Base-by-base conservation (phyloP, 495 filamentous ascomycete genomes). In the Aspergillus affinis region DNA sequence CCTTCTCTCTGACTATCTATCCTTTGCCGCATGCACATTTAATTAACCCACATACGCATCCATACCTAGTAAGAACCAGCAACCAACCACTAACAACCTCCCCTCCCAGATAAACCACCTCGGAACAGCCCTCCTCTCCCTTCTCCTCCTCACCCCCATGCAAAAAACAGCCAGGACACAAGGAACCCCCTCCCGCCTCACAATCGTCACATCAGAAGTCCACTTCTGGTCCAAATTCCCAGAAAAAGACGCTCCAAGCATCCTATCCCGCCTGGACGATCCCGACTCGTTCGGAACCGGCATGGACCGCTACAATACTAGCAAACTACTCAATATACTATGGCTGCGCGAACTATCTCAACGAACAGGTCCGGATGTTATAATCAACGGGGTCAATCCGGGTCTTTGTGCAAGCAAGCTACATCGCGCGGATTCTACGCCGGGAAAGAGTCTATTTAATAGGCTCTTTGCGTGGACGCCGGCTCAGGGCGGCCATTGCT, bases 211-310 rank as follows among this genome's bases (percentile, higher is more conserved):
- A 2, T 58, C 55, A 3, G 55, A 58, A 23, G 47, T 58, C 1
- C 55, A 58, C 27, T 58, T 58, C 55, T 58, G 55, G 55, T 29
- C 26, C n/a, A 36, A 52, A 30, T 53, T 59, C 57, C 51, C 23
- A 0, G 50, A 54, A 19, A 54, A 54, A 17, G 30, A 47, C 15
- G 48, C 55, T 8, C 29, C 55, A 3, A 41, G 51, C 27, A 58
- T 18, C 0, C 47, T 58, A 0, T 9, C 55, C 8, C 55, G 55
- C 15, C 49, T 58, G 47, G 29, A 58, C 9, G 55, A 58, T 12
- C 26, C 47, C 23, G 55, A 51, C 47, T 58, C 55, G 15, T 58
- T 58, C 27, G 47, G 47, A 4, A 10, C 10, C 8, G 55, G 55
- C 13, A 51, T 51, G 27, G 46, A 50, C 4, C 55, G 55, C 9